These are phyloP conservation scores for Bipolaris victoriae DNA, from an alignment of 2,329 filamentous ascomycete species.

Conservation along the genomic window DNA sequence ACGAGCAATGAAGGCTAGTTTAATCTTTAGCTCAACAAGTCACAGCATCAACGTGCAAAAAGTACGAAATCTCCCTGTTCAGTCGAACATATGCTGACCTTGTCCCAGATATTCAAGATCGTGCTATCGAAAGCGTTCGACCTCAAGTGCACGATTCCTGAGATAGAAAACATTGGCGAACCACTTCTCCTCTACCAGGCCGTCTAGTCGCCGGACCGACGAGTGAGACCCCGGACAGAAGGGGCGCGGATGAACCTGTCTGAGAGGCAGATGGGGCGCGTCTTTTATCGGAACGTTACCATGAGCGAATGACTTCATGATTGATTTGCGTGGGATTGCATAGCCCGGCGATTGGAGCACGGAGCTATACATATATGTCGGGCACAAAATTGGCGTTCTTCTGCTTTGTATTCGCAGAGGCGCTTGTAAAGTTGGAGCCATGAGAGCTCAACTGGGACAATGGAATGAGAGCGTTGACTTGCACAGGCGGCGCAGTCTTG, in stretches of 20 bases:
- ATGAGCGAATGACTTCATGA: slow-evolving; percentile 49
- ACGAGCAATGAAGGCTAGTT: slow-evolving; percentile 95
- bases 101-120: slow-evolving; percentile 95
- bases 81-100: slow-evolving; percentile 34
- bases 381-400: slow-evolving; percentile 41
- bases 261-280: slow-evolving; percentile 22
- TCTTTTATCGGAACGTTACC: slow-evolving; percentile 38
- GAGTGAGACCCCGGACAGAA: slow-evolving; percentile 25
- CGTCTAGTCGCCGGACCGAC: slow-evolving; percentile 43
- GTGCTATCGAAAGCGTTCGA: slow-evolving; percentile 98
- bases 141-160: slow-evolving; percentile 97
- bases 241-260: slow-evolving; percentile 15
- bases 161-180: slow-evolving; percentile 98
- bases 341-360: slow-evolving; percentile 49
- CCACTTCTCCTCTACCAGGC: slow-evolving; percentile 82
- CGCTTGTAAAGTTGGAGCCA: slow-evolving; percentile 17
- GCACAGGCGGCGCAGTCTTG: slow-evolving; percentile 20
- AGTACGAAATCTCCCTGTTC: slow-evolving; percentile 57
- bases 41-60: slow-evolving; percentile 99
- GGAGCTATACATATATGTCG: slow-evolving; percentile 27
- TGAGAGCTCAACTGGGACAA: slow-evolving; percentile 13
- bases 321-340: slow-evolving; percentile 43
- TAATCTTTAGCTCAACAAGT: slow-evolving; percentile 98
- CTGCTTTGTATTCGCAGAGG: slow-evolving; percentile 27
- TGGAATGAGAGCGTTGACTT: slow-evolving; percentile 21